A percentile compares a stretch with the other conserved stretches of the same genome.
Conservation (phyloP, 202 grass and related monocot species). For the Zoysia matrella region DNA sequence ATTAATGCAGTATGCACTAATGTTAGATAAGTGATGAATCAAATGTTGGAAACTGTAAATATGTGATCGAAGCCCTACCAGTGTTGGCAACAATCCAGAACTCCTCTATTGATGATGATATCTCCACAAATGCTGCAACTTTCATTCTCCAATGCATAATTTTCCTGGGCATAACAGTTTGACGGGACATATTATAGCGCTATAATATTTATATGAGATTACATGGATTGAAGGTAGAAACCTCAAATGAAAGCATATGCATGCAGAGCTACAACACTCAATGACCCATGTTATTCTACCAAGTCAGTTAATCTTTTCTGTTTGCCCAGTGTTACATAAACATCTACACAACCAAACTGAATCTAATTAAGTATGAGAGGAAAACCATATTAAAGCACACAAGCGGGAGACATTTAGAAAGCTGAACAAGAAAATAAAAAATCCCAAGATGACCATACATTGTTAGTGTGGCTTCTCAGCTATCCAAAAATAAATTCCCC, state of each 20-base stretch:
- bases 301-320: slow-evolving; percentile 10
- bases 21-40: slow-evolving; percentile 21
- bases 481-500: background rate
- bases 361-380: background rate
- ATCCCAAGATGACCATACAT: background rate
- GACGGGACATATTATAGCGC: slow-evolving; percentile 17
- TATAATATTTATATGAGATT: slow-evolving; percentile 21
- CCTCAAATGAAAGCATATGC: background rate
- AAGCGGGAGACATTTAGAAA: background rate
- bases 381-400: background rate
- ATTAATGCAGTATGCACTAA: slow-evolving; percentile 18
- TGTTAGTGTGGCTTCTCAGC: background rate
- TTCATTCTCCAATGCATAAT: slow-evolving; percentile 57
- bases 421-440: background rate
- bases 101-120: slow-evolving; percentile 75
- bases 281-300: slow-evolving; percentile 1
- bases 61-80: slow-evolving; percentile 57
- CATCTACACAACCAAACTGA: background rate
- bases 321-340: slow-evolving; percentile 6
- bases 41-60: slow-evolving; percentile 40
- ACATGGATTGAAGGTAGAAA: slow-evolving; percentile 21
- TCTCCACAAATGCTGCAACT: slow-evolving; percentile 88
- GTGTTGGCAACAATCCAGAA: slow-evolving; percentile 84
- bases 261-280: background rate
- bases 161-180: slow-evolving; percentile 62